These are phyloP conservation scores for Saccharomycopsis schoenii DNA, from an alignment of 805 yeast species.

Conservation along the genomic window DNA sequence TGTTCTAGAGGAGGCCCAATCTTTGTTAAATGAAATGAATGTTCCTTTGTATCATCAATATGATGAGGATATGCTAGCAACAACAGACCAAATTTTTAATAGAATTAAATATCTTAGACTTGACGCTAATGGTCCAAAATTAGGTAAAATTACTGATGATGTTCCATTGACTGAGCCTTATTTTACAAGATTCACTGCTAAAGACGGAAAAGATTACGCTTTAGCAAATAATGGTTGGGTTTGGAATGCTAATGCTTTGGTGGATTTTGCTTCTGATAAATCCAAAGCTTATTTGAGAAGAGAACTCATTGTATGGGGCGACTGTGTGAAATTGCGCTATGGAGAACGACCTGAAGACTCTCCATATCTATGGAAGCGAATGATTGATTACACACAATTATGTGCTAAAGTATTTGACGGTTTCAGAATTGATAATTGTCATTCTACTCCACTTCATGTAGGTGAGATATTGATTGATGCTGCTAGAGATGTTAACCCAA, in stretches of 20 bases:
- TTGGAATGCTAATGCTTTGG: slow-evolving; percentile 92
- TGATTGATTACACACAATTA: slow-evolving; percentile 63
- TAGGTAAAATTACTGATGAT: slow-evolving; percentile 51
- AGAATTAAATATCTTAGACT: slow-evolving; percentile 69
- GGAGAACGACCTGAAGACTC: slow-evolving; percentile 73
- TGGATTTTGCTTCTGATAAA: slow-evolving; percentile 78
- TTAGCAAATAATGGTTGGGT: slow-evolving; percentile 97
- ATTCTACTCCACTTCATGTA: slow-evolving; percentile 92
- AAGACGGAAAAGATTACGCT: slow-evolving; percentile 50
- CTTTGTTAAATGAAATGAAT: slow-evolving; percentile 69
- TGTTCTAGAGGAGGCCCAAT: slow-evolving; percentile 32
- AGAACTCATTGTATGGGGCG: slow-evolving; percentile 96
- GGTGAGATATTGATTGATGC: slow-evolving; percentile 82
- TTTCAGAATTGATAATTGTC: slow-evolving; percentile 89
- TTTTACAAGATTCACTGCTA: slow-evolving; percentile 55
- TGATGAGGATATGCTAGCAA: slow-evolving; percentile 61
- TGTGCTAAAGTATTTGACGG: slow-evolving; percentile 77
- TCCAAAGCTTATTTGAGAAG: slow-evolving; percentile 79
- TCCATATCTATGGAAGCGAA: slow-evolving; percentile 81
- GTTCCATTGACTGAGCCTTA: slow-evolving; percentile 76
- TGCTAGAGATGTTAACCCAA: slow-evolving; percentile 78
- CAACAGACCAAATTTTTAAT: slow-evolving; percentile 60
- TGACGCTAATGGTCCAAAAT: slow-evolving; percentile 71
- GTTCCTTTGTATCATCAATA: slow-evolving; percentile 59
- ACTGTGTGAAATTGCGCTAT: slow-evolving; percentile 86